Base-by-base conservation (phyloP, 306 rosid species). In the Oxytropis ochrocephala region DNA sequence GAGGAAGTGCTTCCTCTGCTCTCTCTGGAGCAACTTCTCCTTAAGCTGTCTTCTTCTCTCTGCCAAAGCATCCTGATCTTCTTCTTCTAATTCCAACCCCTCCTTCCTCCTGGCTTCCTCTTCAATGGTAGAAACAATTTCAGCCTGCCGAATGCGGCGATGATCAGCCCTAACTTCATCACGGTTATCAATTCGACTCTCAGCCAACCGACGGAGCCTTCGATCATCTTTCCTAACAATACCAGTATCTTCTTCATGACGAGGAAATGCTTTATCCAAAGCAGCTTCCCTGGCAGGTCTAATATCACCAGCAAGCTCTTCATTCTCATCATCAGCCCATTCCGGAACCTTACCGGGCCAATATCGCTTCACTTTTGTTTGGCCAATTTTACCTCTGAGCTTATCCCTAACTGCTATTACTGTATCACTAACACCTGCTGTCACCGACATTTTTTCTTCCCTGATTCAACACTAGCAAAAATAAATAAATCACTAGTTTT, bases 321-420 rank as follows among this genome's bases (percentile, higher is more conserved):
- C 96, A 6, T 67, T 76, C 5, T 72, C 86, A 11, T 87, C 94
- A 52, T 89, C 95, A 13, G 86, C 96, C 96, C 96, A 91, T 78
- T 89, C 97, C 0, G 97, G 97, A 30, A 84, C 95, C 79, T 89
- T 89, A 55, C 97, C 97, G 0, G 97, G 97, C 97, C 97, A 91
- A 76, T 91, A 91, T 75, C 96, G 79, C 78, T 85, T 85, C 48
- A 91, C 96, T 51, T 89, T 89, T 2, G 95, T 91, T 74, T 85
- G 90, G 51, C 96, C 96, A 58, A 91, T 91, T 84, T 85, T 91
- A 75, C 97, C 97, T 51, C 87, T 79, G 12, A 89, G 94, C 69
- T 91, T 91, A 61, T 91, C 97, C 79, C 97, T 85, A 39, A 89
- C 48, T 10, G 97, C 84, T 67, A 91, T 89, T 27, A 88, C 61